These are phyloP conservation scores for Chimonanthus praecox DNA, from an alignment of 164 flowering plant genomes.

Conservation along the genomic window DNA sequence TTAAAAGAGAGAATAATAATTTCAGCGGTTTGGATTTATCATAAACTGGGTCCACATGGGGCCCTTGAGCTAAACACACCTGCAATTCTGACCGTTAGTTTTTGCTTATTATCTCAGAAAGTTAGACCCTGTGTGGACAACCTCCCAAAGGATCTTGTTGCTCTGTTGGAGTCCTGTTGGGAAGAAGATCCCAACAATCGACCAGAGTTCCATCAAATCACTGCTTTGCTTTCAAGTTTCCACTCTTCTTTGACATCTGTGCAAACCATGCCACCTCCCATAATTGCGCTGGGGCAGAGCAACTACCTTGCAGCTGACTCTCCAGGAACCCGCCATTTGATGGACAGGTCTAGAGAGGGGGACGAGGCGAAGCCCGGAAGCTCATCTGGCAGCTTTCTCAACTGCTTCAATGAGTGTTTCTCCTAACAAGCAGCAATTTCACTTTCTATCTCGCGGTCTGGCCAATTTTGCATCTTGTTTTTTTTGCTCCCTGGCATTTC, in stretches of 20 bases:
- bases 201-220: slow-evolving; percentile 53
- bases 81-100: not conserved
- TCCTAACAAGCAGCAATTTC: not conserved
- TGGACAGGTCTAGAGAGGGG: slow-evolving; percentile 13
- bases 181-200: slow-evolving; percentile 48
- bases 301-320: slow-evolving; percentile 9
- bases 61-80: no score
- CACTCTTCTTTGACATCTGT: slow-evolving; percentile 14
- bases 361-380: slow-evolving; percentile 8
- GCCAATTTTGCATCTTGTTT: not conserved
- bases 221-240: slow-evolving; percentile 15
- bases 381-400: slow-evolving; percentile 3
- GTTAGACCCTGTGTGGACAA: slow-evolving; percentile 46
- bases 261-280: slow-evolving; percentile 9
- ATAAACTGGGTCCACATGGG: no score
- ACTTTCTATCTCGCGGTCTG: not conserved
- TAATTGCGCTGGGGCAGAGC: slow-evolving; percentile 3
- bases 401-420: slow-evolving; percentile 21
- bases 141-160: slow-evolving; percentile 38
- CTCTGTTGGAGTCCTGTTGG: slow-evolving; percentile 61
- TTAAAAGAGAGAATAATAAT: no score
- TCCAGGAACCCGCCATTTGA: slow-evolving; percentile 19
- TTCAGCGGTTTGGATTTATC: no score
- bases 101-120: slow-evolving; percentile 32
- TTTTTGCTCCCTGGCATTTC: not conserved